phyloP scores from a whole-genome alignment of 2,329 filamentous ascomycete genomes.

The Paraphaeosphaeria sporulosa region DNA sequence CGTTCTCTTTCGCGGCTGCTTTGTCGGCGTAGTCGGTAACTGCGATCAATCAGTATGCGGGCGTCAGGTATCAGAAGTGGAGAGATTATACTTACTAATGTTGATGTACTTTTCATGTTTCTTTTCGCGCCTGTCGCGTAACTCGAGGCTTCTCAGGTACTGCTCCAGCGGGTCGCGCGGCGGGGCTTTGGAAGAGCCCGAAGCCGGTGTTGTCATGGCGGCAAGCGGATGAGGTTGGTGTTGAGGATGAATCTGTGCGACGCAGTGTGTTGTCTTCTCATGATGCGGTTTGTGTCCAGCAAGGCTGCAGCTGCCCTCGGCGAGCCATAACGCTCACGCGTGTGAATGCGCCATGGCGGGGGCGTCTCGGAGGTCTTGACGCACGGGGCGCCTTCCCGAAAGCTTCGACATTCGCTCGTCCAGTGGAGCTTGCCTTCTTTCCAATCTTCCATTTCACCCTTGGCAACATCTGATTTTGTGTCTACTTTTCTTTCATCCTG shows the following conservation, averaged over 20 bases:
- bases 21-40: constrained; percentile 58
- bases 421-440: neutral
- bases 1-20: constrained; percentile 42
- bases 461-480: neutral
- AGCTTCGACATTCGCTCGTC: constrained; percentile 4
- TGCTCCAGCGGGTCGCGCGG: constrained; percentile 76
- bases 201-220: constrained; percentile 54
- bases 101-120: constrained; percentile 74
- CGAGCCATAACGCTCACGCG: constrained; percentile 11
- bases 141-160: constrained; percentile 77
- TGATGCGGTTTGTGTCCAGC: constrained; percentile 24
- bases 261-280: constrained; percentile 23
- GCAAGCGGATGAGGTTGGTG: constrained; percentile 22
- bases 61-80: neutral
- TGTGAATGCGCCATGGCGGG: constrained; percentile 22
- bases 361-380: constrained; percentile 25
- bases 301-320: constrained; percentile 21
- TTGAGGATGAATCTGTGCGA: constrained; percentile 9
- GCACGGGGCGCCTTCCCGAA: constrained; percentile 12
- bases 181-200: neutral
- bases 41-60: constrained; percentile 29
- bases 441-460: neutral
- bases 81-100: constrained; percentile 67
- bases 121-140: constrained; percentile 73
- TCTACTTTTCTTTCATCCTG: constrained; percentile 1